Evolutionary conservation across 2,329 filamentous ascomycete species (phyloP), one percentile per base, ranked within the genome.

Genomic region (Pleoardoris graminearum): DNA sequence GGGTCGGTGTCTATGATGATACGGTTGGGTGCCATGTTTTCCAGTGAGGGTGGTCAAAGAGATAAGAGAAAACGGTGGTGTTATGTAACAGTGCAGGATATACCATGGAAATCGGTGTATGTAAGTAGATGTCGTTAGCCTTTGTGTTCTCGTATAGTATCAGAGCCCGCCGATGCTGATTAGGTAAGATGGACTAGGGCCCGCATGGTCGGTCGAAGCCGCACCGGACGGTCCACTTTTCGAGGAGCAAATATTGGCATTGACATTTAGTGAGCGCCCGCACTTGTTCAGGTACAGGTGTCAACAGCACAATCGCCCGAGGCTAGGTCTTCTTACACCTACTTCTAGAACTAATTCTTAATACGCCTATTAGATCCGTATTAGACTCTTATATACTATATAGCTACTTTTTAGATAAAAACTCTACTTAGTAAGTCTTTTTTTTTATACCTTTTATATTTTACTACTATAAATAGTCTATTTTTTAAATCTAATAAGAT

Each of bases 1-100:
- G 93, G 93, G 71, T 97, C 94, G 2, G 93, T 97, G 70, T 99
- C 94, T 66, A 99, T 94, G 66, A 99, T 97, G 62, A 99, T 87
- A 66, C 88, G 77, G 42, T 75, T 75, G 3, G 75, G 72, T 2
- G 74, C 68, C 76, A 79, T 79, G 11, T 45, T 70, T 25, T 45
- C 27, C 12, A 29, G 5, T 17, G n/a, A n/a, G n/a, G n/a, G n/a
- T n/a, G n/a, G n/a, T n/a, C n/a, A n/a, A n/a, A n/a, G n/a, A n/a
- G n/a, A n/a, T n/a, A n/a, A n/a, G n/a, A n/a, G n/a, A n/a, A 36
- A 11, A 39, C 11, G 10, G 4, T 14, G n/a, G 35, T 17, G 5
- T 19, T 16, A 37, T 10, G n/a, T 37, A 19, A 37, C 35, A 17
- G 16, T 37, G n/a, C 3, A 17, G 10, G n/a, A 21, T 37, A 37